Evolutionary conservation across 257 asterid genomes (phyloP).

Genomic region (Solanum paucissectum): DNA sequence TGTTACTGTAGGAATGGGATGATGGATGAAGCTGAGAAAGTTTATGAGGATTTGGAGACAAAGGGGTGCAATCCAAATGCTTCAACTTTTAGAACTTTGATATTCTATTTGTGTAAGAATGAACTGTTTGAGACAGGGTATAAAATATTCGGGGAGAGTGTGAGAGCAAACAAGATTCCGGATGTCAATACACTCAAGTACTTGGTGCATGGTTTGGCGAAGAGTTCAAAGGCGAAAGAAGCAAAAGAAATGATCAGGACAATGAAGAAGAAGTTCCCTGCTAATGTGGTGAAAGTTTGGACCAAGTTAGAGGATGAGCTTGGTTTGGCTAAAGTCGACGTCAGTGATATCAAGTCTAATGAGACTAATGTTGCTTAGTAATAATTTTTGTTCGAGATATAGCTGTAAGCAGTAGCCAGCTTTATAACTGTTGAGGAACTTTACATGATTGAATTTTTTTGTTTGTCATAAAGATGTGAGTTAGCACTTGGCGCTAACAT

Average conservation of each 20-base stretch:
- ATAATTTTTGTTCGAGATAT: neutral
- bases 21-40: conserved; percentile 72
- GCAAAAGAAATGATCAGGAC: conserved; percentile 53
- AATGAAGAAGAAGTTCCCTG: conserved; percentile 53
- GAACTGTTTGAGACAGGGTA: conserved; percentile 47
- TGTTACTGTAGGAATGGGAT: conserved; percentile 46
- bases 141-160: conserved; percentile 59
- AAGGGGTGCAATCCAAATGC: conserved; percentile 55
- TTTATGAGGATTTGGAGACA: conserved; percentile 39
- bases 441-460: neutral
- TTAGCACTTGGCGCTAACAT: neutral
- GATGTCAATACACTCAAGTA: conserved; percentile 63
- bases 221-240: conserved; percentile 30
- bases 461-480: neutral
- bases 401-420: neutral
- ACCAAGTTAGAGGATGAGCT: conserved; percentile 33
- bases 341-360: neutral
- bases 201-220: conserved; percentile 52
- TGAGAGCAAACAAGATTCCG: conserved; percentile 47
- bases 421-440: neutral
- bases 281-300: conserved; percentile 60
- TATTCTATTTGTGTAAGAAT: conserved; percentile 47
- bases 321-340: conserved; percentile 28
- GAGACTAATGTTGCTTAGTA: neutral
- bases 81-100: conserved; percentile 58